Evolutionary conservation across 768 basidiomycete species (phyloP).

Genomic region (Neoboletus brunneissimus): DNA sequence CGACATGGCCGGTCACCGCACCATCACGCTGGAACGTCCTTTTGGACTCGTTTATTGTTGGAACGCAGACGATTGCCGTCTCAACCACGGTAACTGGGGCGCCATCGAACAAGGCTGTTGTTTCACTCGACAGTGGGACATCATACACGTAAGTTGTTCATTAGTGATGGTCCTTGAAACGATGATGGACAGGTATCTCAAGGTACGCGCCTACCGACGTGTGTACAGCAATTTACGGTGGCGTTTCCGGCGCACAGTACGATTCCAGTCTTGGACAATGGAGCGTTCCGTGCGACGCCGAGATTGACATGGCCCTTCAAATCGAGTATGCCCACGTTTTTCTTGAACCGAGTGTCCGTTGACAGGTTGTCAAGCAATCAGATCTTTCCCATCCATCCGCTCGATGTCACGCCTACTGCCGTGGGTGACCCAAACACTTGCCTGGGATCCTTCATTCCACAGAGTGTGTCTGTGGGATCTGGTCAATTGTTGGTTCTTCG

Average conservation of each 20-base stretch:
- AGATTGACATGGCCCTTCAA: constrained; percentile 78
- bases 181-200: constrained; percentile 25
- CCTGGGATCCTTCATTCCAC: constrained; percentile 74
- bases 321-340: constrained; percentile 52
- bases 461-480: constrained; percentile 51
- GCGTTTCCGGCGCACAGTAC: constrained; percentile 60
- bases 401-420: constrained; percentile 62
- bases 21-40: constrained; percentile 77
- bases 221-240: constrained; percentile 67
- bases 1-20: constrained; percentile 66
- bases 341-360: constrained; percentile 6
- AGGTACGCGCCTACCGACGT: constrained; percentile 67
- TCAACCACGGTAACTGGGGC: constrained; percentile 53
- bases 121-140: constrained; percentile 76
- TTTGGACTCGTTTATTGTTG: constrained; percentile 68
- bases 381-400: constrained; percentile 74
- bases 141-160: constrained; percentile 63
- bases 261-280: constrained; percentile 55
- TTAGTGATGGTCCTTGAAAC: not conserved
- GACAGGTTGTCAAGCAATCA: constrained; percentile 50
- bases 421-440: constrained; percentile 49
- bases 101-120: constrained; percentile 69
- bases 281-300: constrained; percentile 68
- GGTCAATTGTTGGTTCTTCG: constrained; percentile 60
- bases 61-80: constrained; percentile 48